Percentiles rank a stretch among this genome's conserved stretches.
Evolutionary conservation across 1,284 basidiomycete species (phyloP).

Genomic region (Naganishia albida): DNA sequence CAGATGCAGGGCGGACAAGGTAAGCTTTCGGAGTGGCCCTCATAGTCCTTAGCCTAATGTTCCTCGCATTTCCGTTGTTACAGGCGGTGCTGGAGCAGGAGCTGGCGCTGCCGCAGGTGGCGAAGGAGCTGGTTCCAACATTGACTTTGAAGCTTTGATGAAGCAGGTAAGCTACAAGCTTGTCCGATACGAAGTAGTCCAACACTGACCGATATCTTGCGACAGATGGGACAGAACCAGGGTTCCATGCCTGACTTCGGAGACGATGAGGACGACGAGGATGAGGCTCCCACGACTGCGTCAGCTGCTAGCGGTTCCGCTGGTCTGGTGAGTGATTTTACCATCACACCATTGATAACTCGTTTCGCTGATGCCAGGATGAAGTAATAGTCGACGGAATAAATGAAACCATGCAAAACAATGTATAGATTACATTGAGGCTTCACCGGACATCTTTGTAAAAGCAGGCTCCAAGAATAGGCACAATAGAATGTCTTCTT

Average conservation of each 20-base stretch:
- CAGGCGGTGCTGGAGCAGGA: slow-evolving; percentile 28
- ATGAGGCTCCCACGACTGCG: slow-evolving; percentile 12
- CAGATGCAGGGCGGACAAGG: slow-evolving; percentile 15
- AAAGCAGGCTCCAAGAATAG: not conserved
- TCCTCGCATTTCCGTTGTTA: not conserved
- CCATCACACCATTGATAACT: not conserved
- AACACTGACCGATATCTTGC: not conserved
- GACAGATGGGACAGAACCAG: slow-evolving; percentile 20
- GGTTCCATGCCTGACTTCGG: slow-evolving; percentile 29
- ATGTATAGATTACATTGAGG: slow-evolving; percentile 5
- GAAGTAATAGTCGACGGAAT: slow-evolving; percentile 2
- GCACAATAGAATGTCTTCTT: slow-evolving; percentile 1
- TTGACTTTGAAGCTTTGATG: slow-evolving; percentile 29
- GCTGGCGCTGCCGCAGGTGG: slow-evolving; percentile 30
- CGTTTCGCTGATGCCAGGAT: not conserved
- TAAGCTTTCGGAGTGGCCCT: not conserved
- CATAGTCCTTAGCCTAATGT: not conserved
- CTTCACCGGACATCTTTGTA: not conserved
- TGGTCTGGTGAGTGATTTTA: not conserved
- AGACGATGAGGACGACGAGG: slow-evolving; percentile 27
- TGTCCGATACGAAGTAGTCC: no score
- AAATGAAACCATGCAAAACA: not conserved
- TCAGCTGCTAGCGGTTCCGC: slow-evolving; percentile 1
- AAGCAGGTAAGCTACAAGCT: slow-evolving; percentile 22
- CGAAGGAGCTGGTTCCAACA: slow-evolving; percentile 27